A percentile compares a stretch with the other conserved stretches of the same genome.
Conservation (phyloP, 2,329 filamentous ascomycete genomes). For the Fusarium palustre region DNA sequence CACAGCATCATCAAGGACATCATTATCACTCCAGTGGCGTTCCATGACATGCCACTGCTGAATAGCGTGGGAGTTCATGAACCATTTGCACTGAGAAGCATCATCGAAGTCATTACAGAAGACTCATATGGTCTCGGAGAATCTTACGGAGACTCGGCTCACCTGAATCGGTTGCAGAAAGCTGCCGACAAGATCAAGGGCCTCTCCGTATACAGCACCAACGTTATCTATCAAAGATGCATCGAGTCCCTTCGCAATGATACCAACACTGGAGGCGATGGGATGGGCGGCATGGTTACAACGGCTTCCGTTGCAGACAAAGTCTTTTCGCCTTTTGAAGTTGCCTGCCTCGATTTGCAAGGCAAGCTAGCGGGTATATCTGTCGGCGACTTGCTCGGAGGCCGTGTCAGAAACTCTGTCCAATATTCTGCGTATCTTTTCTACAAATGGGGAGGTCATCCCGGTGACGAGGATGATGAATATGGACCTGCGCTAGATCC, state of each 20-base stretch:
- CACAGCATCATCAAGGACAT: slow-evolving; percentile 52
- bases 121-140: slow-evolving; percentile 54
- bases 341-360: slow-evolving; percentile 57
- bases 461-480: slow-evolving; percentile 55
- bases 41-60: slow-evolving; percentile 59
- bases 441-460: slow-evolving; percentile 58
- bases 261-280: slow-evolving; percentile 61
- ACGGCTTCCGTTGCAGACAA: slow-evolving; percentile 56
- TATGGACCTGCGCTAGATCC: slow-evolving; percentile 54
- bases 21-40: slow-evolving; percentile 57
- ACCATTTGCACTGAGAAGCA: slow-evolving; percentile 56
- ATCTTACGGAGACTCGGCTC: slow-evolving; percentile 56
- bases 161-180: slow-evolving; percentile 50
- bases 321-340: slow-evolving; percentile 57
- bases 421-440: slow-evolving; percentile 59
- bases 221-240: slow-evolving; percentile 86
- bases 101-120: slow-evolving; percentile 55
- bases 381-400: slow-evolving; percentile 55
- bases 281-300: slow-evolving; percentile 64
- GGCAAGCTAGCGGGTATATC: slow-evolving; percentile 55
- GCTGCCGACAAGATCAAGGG: slow-evolving; percentile 50
- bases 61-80: slow-evolving; percentile 59
- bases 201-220: slow-evolving; percentile 69
- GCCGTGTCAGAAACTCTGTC: slow-evolving; percentile 54
- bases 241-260: slow-evolving; percentile 76